Evolutionary conservation across 805 yeast species (phyloP), one percentile per base, ranked within the genome.

Genomic region (Saccharomycopsis olivae): DNA sequence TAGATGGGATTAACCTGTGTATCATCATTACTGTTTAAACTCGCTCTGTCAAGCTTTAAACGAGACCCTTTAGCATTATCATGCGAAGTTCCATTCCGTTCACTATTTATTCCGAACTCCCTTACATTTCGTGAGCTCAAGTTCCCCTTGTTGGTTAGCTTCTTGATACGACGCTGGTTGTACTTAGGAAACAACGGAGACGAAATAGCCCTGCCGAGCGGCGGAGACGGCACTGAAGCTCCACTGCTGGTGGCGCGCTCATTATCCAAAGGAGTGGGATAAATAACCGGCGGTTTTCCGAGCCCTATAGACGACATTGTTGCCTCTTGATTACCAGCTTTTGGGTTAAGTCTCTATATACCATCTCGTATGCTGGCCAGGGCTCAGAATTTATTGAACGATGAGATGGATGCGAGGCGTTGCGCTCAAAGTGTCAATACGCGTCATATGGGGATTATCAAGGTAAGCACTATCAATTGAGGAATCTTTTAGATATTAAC

Each of bases 271-370:
- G 48, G 48, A 8, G 46, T 45, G 10, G 48, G 46, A 33, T 39
- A 33, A n/a, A 45, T 45, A 17, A 45, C 41, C 19, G 48, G 48
- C 5, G 44, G 46, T 15, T 39, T 45, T 16, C 48, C 48, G 10
- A 45, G 30, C 16, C 48, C 48, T 33, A 44, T 40, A 6, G 48
- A 44, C 3, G 45, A 38, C 49, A 41, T 37, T n/a, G n/a, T n/a
- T n/a, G n/a, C n/a, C n/a, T n/a, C n/a, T n/a, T n/a, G n/a, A n/a
- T 14, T 5, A 11, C 11, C 27, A 8, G 8, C 11, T 24, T 11
- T 24, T 24, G 11, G 27, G n/a, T n/a, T n/a, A n/a, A n/a, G n/a
- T n/a, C n/a, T n/a, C n/a, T n/a, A 24, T n/a, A n/a, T n/a, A n/a
- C n/a, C n/a, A n/a, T n/a, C n/a, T n/a, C n/a, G n/a, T n/a, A n/a